Percentiles rank a stretch among this genome's conserved stretches.
Conservation (phyloP, 805 yeast species). For the Debaryomyces maramus region DNA sequence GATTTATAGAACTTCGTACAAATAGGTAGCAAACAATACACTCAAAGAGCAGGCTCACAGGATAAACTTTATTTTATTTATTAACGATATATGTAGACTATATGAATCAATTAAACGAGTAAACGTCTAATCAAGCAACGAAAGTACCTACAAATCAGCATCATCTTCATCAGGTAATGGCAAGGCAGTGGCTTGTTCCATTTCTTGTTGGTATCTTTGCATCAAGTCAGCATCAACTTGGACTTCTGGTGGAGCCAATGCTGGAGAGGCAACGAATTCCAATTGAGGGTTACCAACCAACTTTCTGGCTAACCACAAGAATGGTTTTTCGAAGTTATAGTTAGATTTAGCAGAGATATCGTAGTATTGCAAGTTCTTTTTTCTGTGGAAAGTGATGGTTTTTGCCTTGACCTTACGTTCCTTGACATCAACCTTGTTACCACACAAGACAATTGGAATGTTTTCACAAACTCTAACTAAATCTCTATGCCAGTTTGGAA, state of each 20-base stretch:
- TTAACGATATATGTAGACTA: too few relatives aligned
- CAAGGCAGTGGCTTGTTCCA: conserved; percentile 98
- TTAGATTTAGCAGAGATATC: conserved; percentile 99
- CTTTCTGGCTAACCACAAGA: conserved; percentile 99
- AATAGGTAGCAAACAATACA: too few relatives aligned
- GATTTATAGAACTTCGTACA: too few relatives aligned
- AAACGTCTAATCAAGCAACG: neutral
- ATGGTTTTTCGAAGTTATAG: conserved; percentile 99
- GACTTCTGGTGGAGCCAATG: conserved; percentile 99
- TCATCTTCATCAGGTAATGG: conserved; percentile 99
- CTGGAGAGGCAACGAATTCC: conserved; percentile 99
- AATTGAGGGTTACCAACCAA: conserved; percentile 96
- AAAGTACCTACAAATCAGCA: conserved; percentile 78
- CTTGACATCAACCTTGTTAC: conserved; percentile 99
- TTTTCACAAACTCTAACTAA: conserved; percentile 99
- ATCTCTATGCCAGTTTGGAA: conserved; percentile 99
- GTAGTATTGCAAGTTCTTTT: conserved; percentile 99
- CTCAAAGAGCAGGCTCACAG: too few relatives aligned
- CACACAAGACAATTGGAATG: conserved; percentile 98
- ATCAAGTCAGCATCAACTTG: conserved; percentile 93
- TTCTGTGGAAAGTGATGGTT: conserved; percentile 99
- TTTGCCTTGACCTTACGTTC: conserved; percentile 99
- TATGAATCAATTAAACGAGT: too few relatives aligned
- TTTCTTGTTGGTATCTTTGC: conserved; percentile 98
- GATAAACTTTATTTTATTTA: too few relatives aligned